Evolutionary conservation across 371 early-diverging fungal species (phyloP).

Genomic region (Batkoa obscura): DNA sequence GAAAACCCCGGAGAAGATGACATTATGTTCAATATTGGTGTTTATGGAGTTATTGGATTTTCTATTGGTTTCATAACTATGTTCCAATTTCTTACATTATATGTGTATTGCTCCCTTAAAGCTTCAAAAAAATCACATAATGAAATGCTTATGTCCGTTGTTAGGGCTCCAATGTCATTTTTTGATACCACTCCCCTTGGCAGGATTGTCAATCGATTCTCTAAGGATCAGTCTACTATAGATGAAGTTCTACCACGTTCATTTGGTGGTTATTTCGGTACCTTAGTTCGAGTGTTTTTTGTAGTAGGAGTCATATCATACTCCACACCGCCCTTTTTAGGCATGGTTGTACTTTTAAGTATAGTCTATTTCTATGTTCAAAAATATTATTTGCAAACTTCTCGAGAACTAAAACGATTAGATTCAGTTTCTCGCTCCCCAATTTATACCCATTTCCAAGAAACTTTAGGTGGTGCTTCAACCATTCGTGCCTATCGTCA

Average conservation of each 20-base stretch:
- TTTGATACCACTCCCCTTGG: slow-evolving; percentile 80
- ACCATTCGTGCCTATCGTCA: slow-evolving; percentile 73
- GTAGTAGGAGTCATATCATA: slow-evolving; percentile 33
- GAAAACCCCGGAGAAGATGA: slow-evolving; percentile 12
- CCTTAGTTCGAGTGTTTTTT: slow-evolving; percentile 20
- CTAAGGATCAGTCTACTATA: slow-evolving; percentile 66
- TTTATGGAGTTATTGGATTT: slow-evolving; percentile 68
- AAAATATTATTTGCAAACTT: slow-evolving; percentile 44
- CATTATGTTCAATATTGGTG: slow-evolving; percentile 38
- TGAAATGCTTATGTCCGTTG: neutral
- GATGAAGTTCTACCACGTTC: slow-evolving; percentile 56
- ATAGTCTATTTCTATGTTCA: slow-evolving; percentile 43
- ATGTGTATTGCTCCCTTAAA: slow-evolving; percentile 59
- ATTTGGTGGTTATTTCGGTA: slow-evolving; percentile 33
- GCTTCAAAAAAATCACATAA: slow-evolving; percentile 36
- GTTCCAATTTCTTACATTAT: slow-evolving; percentile 29
- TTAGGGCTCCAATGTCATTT: slow-evolving; percentile 70
- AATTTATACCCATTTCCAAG: slow-evolving; percentile 66
- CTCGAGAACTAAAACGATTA: slow-evolving; percentile 58
- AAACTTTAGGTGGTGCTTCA: slow-evolving; percentile 46
- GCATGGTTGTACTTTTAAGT: slow-evolving; percentile 13
- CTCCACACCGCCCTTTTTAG: slow-evolving; percentile 36
- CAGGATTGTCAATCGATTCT: slow-evolving; percentile 67
- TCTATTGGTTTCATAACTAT: slow-evolving; percentile 38
- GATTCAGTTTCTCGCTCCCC: slow-evolving; percentile 69